Evolutionary conservation across 495 filamentous ascomycete species (phyloP).

Genomic region (Penicillium crystallinum): DNA sequence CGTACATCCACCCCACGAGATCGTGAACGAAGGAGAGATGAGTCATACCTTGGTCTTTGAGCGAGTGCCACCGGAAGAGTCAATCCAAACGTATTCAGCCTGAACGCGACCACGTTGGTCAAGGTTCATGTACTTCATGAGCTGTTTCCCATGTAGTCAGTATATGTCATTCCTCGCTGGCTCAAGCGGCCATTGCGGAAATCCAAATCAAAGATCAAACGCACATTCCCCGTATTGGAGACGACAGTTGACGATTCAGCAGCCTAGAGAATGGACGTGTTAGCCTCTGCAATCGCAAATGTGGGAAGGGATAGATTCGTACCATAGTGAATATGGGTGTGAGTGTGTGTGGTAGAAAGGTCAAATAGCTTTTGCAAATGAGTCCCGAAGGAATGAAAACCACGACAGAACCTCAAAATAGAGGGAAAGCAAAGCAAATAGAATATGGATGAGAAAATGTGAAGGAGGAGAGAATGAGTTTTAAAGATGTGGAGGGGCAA

Average conservation of each 20-base stretch:
- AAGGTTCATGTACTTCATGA: slow-evolving; percentile 86
- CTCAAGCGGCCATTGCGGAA: slow-evolving; percentile 33
- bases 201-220: slow-evolving; percentile 37
- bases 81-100: slow-evolving; percentile 98
- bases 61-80: slow-evolving; percentile 67
- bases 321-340: slow-evolving; percentile 44
- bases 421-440: slow-evolving; percentile 4
- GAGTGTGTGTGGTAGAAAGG: slow-evolving; percentile 34
- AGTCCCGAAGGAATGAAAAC: slow-evolving; percentile 16
- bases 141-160: slow-evolving; percentile 51
- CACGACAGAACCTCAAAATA: not conserved
- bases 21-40: slow-evolving; percentile 3
- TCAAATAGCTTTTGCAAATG: slow-evolving; percentile 5
- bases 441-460: slow-evolving; percentile 21
- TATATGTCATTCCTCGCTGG: slow-evolving; percentile 34
- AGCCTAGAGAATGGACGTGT: slow-evolving; percentile 31
- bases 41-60: slow-evolving; percentile 86
- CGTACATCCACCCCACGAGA: slow-evolving; percentile 3
- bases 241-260: slow-evolving; percentile 48
- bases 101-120: slow-evolving; percentile 81
- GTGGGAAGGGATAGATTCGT: slow-evolving; percentile 11
- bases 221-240: slow-evolving; percentile 68
- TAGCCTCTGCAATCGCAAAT: not conserved
- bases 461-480: slow-evolving; percentile 23
- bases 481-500: slow-evolving; percentile 24